Conservation (phyloP, 495 filamentous ascomycete species). For the Neurospora sp. region DNA sequence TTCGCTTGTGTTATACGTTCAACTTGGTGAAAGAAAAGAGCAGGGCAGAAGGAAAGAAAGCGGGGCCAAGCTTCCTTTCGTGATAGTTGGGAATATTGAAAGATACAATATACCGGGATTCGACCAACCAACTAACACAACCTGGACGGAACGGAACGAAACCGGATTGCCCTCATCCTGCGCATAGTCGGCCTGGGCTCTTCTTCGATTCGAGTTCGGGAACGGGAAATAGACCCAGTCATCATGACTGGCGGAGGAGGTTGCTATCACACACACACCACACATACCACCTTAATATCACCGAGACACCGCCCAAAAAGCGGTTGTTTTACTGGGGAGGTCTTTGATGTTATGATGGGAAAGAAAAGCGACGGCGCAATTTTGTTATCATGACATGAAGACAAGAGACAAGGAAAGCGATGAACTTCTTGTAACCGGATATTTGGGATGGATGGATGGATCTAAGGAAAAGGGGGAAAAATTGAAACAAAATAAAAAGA, state of each 20-base stretch:
- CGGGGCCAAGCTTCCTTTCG: not conserved
- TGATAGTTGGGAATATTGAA: not conserved
- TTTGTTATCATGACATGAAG: not conserved
- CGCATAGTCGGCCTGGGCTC: not conserved
- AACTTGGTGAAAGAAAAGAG: not conserved
- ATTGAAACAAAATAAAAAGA: not conserved
- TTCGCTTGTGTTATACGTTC: not conserved
- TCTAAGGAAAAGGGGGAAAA: not conserved
- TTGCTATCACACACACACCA: not conserved
- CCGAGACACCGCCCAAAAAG: not conserved
- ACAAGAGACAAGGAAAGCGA: not conserved
- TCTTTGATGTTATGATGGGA: not conserved
- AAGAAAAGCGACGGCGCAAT: not conserved
- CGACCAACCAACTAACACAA: not conserved
- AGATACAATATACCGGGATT: not conserved
- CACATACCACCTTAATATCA: not conserved
- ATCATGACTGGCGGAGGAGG: not conserved
- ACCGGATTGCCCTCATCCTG: not conserved
- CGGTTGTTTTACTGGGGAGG: not conserved
- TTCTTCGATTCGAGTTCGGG: not conserved
- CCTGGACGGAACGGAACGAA: not conserved
- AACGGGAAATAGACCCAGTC: not conserved
- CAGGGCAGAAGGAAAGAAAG: not conserved
- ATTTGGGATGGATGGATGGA: not conserved
- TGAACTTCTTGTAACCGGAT: not conserved